phyloP scores from a whole-genome alignment of 495 filamentous ascomycete species.

The Lasiosphaeria ovina region DNA sequence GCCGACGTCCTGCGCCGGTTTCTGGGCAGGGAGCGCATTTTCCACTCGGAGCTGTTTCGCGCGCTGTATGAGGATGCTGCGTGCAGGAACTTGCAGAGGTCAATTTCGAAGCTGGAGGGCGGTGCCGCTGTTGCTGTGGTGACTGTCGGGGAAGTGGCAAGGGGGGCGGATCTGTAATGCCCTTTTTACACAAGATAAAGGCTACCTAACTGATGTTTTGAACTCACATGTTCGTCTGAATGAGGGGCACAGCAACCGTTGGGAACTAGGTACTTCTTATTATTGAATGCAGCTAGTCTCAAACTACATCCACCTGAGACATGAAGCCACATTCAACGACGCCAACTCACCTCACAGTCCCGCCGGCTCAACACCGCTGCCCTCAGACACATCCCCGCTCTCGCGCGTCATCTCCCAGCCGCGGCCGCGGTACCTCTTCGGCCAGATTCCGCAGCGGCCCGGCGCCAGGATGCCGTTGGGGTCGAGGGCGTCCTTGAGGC shows the following conservation, averaged over 20 bases:
- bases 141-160: too few relatives aligned
- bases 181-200: too few relatives aligned
- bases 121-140: too few relatives aligned
- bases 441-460: slow-evolving; percentile 58
- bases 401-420: slow-evolving; percentile 39
- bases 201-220: too few relatives aligned
- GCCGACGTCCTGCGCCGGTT: slow-evolving; percentile 17
- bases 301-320: too few relatives aligned
- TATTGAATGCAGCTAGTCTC: too few relatives aligned
- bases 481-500: slow-evolving; percentile 57
- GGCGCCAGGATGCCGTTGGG: slow-evolving; percentile 58
- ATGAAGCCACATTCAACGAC: too few relatives aligned
- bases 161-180: too few relatives aligned
- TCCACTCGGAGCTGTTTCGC: slow-evolving; percentile 12
- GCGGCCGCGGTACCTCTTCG: slow-evolving; percentile 44
- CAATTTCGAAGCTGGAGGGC: slow-evolving; percentile 14
- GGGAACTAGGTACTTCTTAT: too few relatives aligned
- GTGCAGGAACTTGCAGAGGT: slow-evolving; percentile 19
- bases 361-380: neutral
- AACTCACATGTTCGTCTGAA: too few relatives aligned
- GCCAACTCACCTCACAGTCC: slow-evolving; percentile 4
- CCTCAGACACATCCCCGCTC: slow-evolving; percentile 21
- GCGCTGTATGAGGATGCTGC: slow-evolving; percentile 14
- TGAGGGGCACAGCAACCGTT: too few relatives aligned
- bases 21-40: slow-evolving; percentile 14